Conservation (phyloP, 106 monocot genomes). For the Amphibolis antarctica region DNA sequence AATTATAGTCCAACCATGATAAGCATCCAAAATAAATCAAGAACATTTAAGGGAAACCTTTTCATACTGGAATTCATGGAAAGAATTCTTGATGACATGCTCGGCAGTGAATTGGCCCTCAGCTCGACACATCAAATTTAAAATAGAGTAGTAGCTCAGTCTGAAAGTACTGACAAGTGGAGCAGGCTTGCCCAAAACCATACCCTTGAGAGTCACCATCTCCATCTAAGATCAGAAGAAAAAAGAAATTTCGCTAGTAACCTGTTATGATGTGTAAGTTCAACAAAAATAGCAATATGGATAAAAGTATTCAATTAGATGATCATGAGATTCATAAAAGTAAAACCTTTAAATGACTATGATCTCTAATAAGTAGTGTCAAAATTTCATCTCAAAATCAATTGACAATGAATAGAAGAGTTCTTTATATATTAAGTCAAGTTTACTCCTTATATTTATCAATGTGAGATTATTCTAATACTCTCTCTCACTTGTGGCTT, state of each 20-base stretch:
- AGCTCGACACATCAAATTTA: slow-evolving; percentile 91
- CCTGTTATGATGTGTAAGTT: too few relatives aligned
- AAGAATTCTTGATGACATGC: slow-evolving; percentile 96
- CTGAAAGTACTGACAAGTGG: slow-evolving; percentile 97
- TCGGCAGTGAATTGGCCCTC: slow-evolving; percentile 99
- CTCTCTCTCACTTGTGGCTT: too few relatives aligned
- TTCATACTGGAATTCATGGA: slow-evolving; percentile 99
- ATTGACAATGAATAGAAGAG: too few relatives aligned
- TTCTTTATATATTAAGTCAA: too few relatives aligned
- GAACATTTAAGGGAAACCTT: slow-evolving; percentile 34
- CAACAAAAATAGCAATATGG: too few relatives aligned
- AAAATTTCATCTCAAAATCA: too few relatives aligned
- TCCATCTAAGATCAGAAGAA: slow-evolving; percentile 56
- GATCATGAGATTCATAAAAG: too few relatives aligned
- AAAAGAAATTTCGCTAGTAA: neutral
- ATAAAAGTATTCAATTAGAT: too few relatives aligned
- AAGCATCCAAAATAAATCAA: slow-evolving; percentile 3
- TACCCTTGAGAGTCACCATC: slow-evolving; percentile 82
- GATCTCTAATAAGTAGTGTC: too few relatives aligned
- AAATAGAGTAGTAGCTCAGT: slow-evolving; percentile 90
- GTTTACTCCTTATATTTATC: too few relatives aligned
- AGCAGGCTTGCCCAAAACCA: slow-evolving; percentile 95
- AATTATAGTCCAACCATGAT: neutral
- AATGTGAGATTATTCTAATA: too few relatives aligned
- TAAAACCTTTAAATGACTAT: too few relatives aligned